Conservation (phyloP, 345 rosid genomes). For the Arabidopsis arenosa region DNA sequence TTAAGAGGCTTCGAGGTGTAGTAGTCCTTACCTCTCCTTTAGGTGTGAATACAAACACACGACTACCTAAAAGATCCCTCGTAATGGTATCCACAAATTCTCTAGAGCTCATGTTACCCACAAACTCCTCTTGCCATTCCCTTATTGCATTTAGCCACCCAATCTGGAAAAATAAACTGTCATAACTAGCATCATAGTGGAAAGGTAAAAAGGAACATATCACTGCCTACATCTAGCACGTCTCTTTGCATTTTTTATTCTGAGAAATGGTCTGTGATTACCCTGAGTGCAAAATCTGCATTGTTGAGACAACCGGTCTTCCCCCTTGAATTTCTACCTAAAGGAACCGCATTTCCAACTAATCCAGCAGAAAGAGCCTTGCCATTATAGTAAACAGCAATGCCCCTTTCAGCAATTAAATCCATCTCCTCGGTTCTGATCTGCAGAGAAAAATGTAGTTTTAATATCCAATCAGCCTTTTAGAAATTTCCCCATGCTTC, state of each 20-base stretch:
- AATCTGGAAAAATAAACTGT: slow-evolving; percentile 57
- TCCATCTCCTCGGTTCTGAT: slow-evolving; percentile 99
- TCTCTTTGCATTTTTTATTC: slow-evolving; percentile 26
- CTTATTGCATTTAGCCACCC: slow-evolving; percentile 99
- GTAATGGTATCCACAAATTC: slow-evolving; percentile 97
- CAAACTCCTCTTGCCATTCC: slow-evolving; percentile 99
- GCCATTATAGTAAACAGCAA: slow-evolving; percentile 98
- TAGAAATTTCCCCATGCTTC: slow-evolving; percentile 6
- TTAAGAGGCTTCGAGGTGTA: slow-evolving; percentile 9
- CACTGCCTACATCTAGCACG: slow-evolving; percentile 23
- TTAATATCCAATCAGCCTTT: slow-evolving; percentile 25
- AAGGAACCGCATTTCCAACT: slow-evolving; percentile 71
- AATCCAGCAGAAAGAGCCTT: slow-evolving; percentile 73
- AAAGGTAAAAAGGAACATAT: slow-evolving; percentile 17
- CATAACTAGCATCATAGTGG: slow-evolving; percentile 40
- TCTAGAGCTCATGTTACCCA: slow-evolving; percentile 99
- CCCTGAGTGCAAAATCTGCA: slow-evolving; percentile 96
- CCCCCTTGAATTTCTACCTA: slow-evolving; percentile 74
- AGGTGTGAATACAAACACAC: slow-evolving; percentile 92
- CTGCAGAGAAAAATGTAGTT: slow-evolving; percentile 52
- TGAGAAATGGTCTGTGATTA: slow-evolving; percentile 41
- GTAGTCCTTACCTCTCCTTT: slow-evolving; percentile 70
- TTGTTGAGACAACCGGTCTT: slow-evolving; percentile 84
- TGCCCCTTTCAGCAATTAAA: slow-evolving; percentile 96
- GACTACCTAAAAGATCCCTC: slow-evolving; percentile 90